Evolutionary conservation across 1,284 basidiomycete genomes (phyloP), one percentile per base, ranked within the genome.

Genomic region (Tilletia indica): DNA sequence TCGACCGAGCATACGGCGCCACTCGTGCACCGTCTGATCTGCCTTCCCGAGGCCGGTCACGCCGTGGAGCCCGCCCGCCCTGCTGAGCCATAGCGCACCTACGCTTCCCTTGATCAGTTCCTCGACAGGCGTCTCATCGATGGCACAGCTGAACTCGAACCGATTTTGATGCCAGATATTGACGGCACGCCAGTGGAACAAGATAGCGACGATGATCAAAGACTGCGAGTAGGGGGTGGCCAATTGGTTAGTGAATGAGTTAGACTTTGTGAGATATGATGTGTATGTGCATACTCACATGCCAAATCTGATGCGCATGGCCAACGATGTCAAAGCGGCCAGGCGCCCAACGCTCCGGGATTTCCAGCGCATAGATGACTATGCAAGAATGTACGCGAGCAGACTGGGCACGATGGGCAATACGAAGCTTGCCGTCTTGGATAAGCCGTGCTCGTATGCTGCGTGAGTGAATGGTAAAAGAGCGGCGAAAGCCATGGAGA

Each of bases 221-320:
- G 47, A 6, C 48, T 58, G 19, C 21, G 11, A 47, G 19, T 49
- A 38, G 19, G 42, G 47, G n/a, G 16, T 11, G 25, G 54, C 8
- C 8, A 47, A 21, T 14, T 1, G 19, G 45, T 66, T 4, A 39
- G 38, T 21, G 25, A 31, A 31, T 31, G 25, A 31, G 25, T 19
- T 2, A 21, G 16, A 21, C 16, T 39, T 42, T 66, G 38, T 8
- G 8, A 8, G 63, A 9, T 19, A 66, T 31, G 25, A 31, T 31
- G 42, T 45, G 42, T 8, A 14, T 14, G 14, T 45, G 78, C 48
- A 84, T 82, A 36, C 78, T 76, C 9, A 82, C 67, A 69, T 84
- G 83, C 83, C 83, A 84, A 12, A 82, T 72, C 73, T 83, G 82
- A 69, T 84, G 83, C 9, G 82, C 81, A 49, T 84, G 82, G 36